Evolutionary conservation across 2,329 filamentous ascomycete genomes (phyloP).

Genomic region (Colletotrichum aenigma): DNA sequence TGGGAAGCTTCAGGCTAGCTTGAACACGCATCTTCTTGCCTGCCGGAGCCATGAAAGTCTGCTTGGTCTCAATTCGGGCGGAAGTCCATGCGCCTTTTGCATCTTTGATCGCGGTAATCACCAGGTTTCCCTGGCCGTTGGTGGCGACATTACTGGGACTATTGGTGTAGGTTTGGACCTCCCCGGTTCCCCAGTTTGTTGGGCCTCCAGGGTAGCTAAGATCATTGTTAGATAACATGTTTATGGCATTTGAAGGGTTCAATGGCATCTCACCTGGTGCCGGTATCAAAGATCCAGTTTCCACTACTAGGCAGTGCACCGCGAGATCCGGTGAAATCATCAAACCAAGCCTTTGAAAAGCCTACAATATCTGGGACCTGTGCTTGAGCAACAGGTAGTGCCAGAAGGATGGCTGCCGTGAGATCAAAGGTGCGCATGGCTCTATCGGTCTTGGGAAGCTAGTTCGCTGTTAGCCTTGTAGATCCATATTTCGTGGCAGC

Average conservation of each 20-base stretch:
- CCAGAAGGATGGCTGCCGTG: not conserved
- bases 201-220: constrained; percentile 45
- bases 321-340: constrained; percentile 42
- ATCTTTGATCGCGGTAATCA: constrained; percentile 46
- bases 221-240: not conserved
- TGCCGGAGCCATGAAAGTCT: constrained; percentile 36
- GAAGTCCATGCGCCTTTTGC: constrained; percentile 44
- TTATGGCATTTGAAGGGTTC: too few species aligned
- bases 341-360: constrained; percentile 44
- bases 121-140: constrained; percentile 51
- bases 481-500: not conserved
- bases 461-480: not conserved
- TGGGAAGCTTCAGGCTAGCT: constrained; percentile 40
- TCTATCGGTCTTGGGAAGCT: not conserved
- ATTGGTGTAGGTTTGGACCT: constrained; percentile 50
- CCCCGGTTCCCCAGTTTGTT: constrained; percentile 50
- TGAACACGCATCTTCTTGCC: constrained; percentile 37
- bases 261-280: constrained; percentile 27
- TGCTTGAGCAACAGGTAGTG: not conserved
- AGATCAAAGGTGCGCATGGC: not conserved
- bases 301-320: constrained; percentile 36
- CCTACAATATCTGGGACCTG: constrained; percentile 26
- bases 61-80: constrained; percentile 42
- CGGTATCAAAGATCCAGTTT: constrained; percentile 50
- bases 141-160: constrained; percentile 47